Evolutionary conservation across 2,329 filamentous ascomycete species (phyloP).

Genomic region (Fusarium buxicola): DNA sequence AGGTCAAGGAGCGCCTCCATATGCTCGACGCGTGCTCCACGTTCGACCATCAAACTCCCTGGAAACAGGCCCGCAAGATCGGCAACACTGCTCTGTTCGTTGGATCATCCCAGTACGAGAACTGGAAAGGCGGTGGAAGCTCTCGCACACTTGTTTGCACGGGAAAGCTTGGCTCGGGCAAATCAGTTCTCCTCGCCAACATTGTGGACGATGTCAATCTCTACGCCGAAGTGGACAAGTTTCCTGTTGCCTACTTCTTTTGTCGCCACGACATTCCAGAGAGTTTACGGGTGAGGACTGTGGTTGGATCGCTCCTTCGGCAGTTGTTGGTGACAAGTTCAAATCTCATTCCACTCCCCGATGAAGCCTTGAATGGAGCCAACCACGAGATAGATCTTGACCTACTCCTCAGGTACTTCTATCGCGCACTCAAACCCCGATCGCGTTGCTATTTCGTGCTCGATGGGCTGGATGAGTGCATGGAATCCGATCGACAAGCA

Average conservation of each 20-base stretch:
- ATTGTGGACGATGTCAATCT: conserved; percentile 54
- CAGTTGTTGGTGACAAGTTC: conserved; percentile 45
- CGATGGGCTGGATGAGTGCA: conserved; percentile 39
- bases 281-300: conserved; percentile 44
- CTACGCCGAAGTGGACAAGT: fast-evolving
- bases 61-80: conserved; percentile 56
- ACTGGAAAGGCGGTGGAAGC: conserved; percentile 24
- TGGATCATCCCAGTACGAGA: conserved; percentile 15
- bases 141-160: conserved; percentile 49
- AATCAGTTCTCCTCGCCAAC: conserved; percentile 59
- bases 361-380: not conserved
- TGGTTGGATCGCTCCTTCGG: conserved; percentile 50
- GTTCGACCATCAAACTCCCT: conserved; percentile 54
- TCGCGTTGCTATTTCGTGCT: conserved; percentile 12
- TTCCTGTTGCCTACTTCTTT: conserved; percentile 50
- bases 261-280: conserved; percentile 47
- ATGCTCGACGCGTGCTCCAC: conserved; percentile 55
- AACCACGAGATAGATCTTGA: not conserved
- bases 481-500: not conserved
- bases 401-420: not conserved
- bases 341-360: not conserved
- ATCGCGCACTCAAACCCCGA: not conserved
- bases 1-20: conserved; percentile 30
- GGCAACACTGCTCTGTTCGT: conserved; percentile 50
- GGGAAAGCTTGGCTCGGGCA: conserved; percentile 58